These are phyloP conservation scores for Fusarium solani-melongenae DNA, from an alignment of 2,329 filamentous ascomycete species.

Conservation along the genomic window DNA sequence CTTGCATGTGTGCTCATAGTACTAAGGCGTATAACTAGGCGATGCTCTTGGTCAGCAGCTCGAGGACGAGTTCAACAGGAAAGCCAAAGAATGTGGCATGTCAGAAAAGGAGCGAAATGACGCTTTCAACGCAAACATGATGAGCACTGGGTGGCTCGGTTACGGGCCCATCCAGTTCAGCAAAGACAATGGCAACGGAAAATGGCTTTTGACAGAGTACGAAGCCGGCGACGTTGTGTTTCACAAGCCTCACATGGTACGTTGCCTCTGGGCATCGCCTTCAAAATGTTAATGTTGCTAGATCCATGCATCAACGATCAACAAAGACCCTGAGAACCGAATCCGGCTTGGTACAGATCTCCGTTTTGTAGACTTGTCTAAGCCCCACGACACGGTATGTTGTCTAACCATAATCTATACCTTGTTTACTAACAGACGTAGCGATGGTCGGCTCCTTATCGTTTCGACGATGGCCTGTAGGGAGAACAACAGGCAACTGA, in stretches of 20 bases:
- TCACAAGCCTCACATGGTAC: slow-evolving; percentile 45
- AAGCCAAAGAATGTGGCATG: slow-evolving; percentile 55
- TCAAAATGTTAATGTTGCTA: not conserved
- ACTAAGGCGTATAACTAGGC: not conserved
- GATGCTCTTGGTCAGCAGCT: slow-evolving; percentile 10
- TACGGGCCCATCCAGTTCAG: slow-evolving; percentile 57
- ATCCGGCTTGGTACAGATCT: slow-evolving; percentile 29
- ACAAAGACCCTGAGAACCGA: slow-evolving; percentile 16
- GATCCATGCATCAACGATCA: slow-evolving; percentile 29
- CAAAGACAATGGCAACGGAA: slow-evolving; percentile 35
- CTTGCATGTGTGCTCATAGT: not conserved
- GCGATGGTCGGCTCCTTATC: slow-evolving; percentile 14
- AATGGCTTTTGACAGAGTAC: slow-evolving; percentile 52
- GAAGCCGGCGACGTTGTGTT: slow-evolving; percentile 55
- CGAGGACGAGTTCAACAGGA: slow-evolving; percentile 21
- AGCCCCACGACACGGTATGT: slow-evolving; percentile 19
- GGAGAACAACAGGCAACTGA: not conserved
- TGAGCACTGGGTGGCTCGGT: slow-evolving; percentile 63
- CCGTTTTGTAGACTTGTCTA: slow-evolving; percentile 24
- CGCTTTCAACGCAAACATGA: slow-evolving; percentile 71
- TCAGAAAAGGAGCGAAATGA: slow-evolving; percentile 61
- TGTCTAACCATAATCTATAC: too few species aligned
- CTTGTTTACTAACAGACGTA: not conserved
- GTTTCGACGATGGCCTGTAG: slow-evolving; percentile 5
- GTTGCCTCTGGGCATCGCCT: accelerated